Conservation (phyloP, 352 stramenopile genomes). For the Aphanomyces invadans region DNA sequence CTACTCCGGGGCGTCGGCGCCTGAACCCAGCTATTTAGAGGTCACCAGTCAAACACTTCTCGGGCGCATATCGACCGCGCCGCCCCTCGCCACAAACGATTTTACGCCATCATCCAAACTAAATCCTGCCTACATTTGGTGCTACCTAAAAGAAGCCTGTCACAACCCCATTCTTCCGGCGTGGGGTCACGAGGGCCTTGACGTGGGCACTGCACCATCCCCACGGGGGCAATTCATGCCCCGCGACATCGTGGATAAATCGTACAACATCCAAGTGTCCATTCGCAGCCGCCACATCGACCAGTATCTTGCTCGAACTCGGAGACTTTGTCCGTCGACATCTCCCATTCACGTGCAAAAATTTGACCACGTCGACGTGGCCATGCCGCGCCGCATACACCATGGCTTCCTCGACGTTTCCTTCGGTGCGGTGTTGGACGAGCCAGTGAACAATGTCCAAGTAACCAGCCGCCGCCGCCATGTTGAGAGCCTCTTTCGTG, state of each 20-base stretch:
- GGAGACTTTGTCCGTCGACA: neutral
- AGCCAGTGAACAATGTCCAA: constrained; percentile 35
- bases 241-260: neutral
- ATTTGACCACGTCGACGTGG: constrained; percentile 28
- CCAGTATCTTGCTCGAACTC: neutral
- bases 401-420: constrained; percentile 32
- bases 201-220: neutral
- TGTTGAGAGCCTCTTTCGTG: constrained; percentile 4
- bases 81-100: too few relatives aligned
- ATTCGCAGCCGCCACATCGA: neutral
- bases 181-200: neutral
- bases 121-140: too few relatives aligned
- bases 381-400: constrained; percentile 35
- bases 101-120: too few relatives aligned
- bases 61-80: too few relatives aligned
- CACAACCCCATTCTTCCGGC: constrained; percentile 1
- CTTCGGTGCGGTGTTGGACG: constrained; percentile 29
- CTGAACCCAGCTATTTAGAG: too few relatives aligned
- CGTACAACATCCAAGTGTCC: constrained; percentile 4
- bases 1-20: too few relatives aligned
- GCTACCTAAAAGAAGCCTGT: neutral
- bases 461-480: constrained; percentile 26
- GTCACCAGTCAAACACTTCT: too few relatives aligned
- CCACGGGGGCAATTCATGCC: neutral
- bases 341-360: constrained; percentile 23